phyloP scores from a whole-genome alignment of 169 alveolate genomes.

The Babesia bovis region DNA sequence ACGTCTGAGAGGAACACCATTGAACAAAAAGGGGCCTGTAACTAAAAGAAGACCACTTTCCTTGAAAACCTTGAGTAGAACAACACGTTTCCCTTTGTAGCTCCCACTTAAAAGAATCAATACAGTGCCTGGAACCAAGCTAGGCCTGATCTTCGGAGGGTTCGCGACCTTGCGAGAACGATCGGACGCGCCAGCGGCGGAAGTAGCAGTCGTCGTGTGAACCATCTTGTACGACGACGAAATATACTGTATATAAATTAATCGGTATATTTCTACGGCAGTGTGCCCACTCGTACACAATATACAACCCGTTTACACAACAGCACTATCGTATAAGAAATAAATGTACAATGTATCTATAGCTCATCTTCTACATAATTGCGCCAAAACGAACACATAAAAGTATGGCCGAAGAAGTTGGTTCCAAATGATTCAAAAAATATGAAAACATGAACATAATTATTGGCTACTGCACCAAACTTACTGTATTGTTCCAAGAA shows the following conservation, averaged over 20 bases:
- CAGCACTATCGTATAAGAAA: too few relatives aligned
- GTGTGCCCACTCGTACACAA: too few relatives aligned
- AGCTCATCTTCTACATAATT: too few relatives aligned
- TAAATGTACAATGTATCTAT: too few relatives aligned
- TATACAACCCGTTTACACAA: too few relatives aligned
- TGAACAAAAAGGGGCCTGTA: constrained; percentile 94
- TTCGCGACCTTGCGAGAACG: constrained; percentile 63
- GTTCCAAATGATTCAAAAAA: too few relatives aligned
- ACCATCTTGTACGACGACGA: constrained; percentile 18
- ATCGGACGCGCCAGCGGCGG: constrained; percentile 42
- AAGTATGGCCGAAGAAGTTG: too few relatives aligned
- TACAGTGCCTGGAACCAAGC: constrained; percentile 90
- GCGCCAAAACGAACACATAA: too few relatives aligned
- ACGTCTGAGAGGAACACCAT: constrained; percentile 97
- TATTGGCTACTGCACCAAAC: too few relatives aligned
- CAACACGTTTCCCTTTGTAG: constrained; percentile 97
- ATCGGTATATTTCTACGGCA: too few relatives aligned
- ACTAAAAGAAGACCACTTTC: constrained; percentile 91
- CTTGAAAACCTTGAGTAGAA: constrained; percentile 90
- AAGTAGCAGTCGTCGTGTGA: constrained; percentile 4
- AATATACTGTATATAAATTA: constrained; percentile 10
- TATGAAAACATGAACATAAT: too few relatives aligned
- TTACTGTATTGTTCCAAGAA: too few relatives aligned
- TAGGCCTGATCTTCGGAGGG: constrained; percentile 71
- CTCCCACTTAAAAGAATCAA: constrained; percentile 93